Evolutionary conservation across 2,329 filamentous ascomycete species (phyloP).

Genomic region (Calonectria multiphialidica): DNA sequence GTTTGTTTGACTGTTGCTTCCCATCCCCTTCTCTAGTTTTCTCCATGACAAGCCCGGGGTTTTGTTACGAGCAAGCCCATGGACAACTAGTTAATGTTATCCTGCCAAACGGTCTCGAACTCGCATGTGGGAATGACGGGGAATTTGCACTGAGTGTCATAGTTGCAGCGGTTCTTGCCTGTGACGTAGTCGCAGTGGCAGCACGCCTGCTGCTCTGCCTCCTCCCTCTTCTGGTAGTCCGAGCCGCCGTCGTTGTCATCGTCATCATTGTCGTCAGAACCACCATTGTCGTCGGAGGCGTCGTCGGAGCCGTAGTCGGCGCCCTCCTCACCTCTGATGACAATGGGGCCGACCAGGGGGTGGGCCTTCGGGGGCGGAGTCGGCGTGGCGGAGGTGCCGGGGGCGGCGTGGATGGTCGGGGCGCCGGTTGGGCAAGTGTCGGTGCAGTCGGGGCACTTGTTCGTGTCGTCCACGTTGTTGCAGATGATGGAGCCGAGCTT

Average conservation of each 20-base stretch:
- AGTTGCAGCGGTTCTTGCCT: not conserved
- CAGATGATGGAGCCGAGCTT: conserved; percentile 34
- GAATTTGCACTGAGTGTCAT: not conserved
- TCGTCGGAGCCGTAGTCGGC: not conserved
- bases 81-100: not conserved
- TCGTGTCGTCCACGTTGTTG: not conserved
- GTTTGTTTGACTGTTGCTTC: not conserved
- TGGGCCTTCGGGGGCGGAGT: not conserved
- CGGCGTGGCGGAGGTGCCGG: not conserved
- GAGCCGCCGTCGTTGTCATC: not conserved
- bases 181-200: not conserved
- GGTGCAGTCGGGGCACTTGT: not conserved
- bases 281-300: not conserved
- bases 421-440: not conserved
- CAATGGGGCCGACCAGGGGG: not conserved
- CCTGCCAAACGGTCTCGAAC: not conserved
- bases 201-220: not conserved
- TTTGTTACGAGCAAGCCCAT: too few relatives aligned
- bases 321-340: not conserved
- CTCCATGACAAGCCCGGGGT: not conserved
- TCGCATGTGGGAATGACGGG: not conserved
- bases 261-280: too few relatives aligned
- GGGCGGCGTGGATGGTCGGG: not conserved
- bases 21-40: not conserved
- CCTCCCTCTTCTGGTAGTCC: not conserved